Evolutionary conservation across 1,139 yeast genomes (phyloP), one percentile per base, ranked within the genome.

Genomic region (Candida mesenterica): DNA sequence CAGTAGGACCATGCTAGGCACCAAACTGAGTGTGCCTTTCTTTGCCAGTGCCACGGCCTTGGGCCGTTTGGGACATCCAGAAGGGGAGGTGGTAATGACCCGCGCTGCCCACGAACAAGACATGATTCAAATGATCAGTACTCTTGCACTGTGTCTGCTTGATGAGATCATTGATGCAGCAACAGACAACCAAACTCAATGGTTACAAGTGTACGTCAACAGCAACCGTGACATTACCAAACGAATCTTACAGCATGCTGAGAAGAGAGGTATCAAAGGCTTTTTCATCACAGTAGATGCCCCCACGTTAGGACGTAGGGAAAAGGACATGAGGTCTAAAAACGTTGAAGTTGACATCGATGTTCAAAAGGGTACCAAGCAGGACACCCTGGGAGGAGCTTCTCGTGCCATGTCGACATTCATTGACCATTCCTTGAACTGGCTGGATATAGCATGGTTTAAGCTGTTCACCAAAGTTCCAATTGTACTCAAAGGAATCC

Each of bases 261-360:
- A 84, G 57, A 53, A 62, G 31, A 62, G 88, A 32, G 95, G 96
- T 0, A 69, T 84, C 51, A 82, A 81, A 52, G 96, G 90, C 0
- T 66, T 88, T 16, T 86, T 86, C 55, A 78, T 88, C 37, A 88
- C 96, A 0, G 97, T 89, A 3, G 97, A 90, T 64, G 96, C 97
- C 0, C 97, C 97, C 3, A 87, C 87, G 45, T 71, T 89, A 40
- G 97, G 97, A n/a, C 77, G 95, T 47, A 78, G 97, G 48, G 97
- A 90, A 58, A 72, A 77, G 44, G 87, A 81, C 47, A 57, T 62
- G 76, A 55, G 78, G 36, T 61, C 65, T 39, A 67, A 65, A 43
- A 48, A 61, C 27, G 47, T 66, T 32, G 42, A 64, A 74, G 53
- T 72, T 67, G 53, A 82, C 72, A 82, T 77, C 5, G 70, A 65